Evolutionary conservation across 1,139 yeast species (phyloP), one percentile per base, ranked within the genome.

Genomic region (Suhomyces bolitotheri): DNA sequence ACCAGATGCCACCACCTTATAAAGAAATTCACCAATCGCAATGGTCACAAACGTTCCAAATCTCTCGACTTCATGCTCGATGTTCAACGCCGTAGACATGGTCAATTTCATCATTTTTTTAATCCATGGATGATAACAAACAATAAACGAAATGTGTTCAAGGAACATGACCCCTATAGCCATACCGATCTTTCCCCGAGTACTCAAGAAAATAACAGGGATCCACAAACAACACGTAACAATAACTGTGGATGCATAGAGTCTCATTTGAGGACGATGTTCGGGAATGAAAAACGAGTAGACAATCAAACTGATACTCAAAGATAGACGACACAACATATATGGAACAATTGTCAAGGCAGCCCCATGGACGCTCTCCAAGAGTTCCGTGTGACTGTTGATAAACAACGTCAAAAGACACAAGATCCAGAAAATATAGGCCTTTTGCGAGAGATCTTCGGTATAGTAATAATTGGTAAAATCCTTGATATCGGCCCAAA

Each of bases 1-100:
- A 10, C 68, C 62, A 1, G 56, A 55, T 2, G 80, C 73, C n/a
- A 78, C 81, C n/a, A 76, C 64, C 36, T 73, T 75, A 47, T 73
- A 78, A 17, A 80, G 58, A 45, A 76, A 80, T 46, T 80, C 86
- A 17, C 87, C 87, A 46, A 80, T 66, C 6, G 84, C 84, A 58
- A 80, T 79, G 43, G 80, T 74, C 35, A 69, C 80, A 51, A 80
- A 80, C 0, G 79, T 75, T 2, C 72, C 67, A 49, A 69, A 71
- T 38, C 87, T 57, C 51, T 80, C 87, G 14, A 77, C 82, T 49
- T 78, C 85, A 49, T 80, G 86, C 48, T 80, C 85, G 39, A 81
- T 76, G 49, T 79, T 80, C 40, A 79, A 55, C 0, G 86, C 86
- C 0, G 87, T 78, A 5, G 82, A 72, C 38, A 66, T 69, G 9